Base-by-base conservation (phyloP, 192 early-diverging fungal species). In the Geosiphon pyriformis region DNA sequence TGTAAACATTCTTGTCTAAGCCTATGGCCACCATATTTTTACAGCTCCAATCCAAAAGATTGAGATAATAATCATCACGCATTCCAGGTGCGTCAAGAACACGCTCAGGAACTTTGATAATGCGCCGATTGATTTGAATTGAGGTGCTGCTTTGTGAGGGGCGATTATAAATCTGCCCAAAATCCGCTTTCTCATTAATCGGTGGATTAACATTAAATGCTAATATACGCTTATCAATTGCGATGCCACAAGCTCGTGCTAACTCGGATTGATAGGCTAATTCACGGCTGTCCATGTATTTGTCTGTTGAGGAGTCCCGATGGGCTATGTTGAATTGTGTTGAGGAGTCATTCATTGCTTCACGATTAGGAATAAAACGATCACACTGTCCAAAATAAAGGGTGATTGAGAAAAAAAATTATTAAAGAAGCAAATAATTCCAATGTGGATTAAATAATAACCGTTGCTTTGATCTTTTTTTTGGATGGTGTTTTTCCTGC, bases 21-120 rank as follows among this genome's bases (percentile, higher is more conserved):
- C 88, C 96, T 63, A 99, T 89, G 17, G 90, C 94, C 12, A 99
- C 78, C 15, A 86, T 75, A 65, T 96, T 95, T 18, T 73, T 75
- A 15, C 72, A 56, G 8, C 86, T 91, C 96, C 96, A 99, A 74
- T 96, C 95, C 11, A 99, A 77, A 27, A 98, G 62, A 60, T 96
- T 99, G 22, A 96, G 77, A 73, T 99, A 99, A 72, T 92, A 99
- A 74, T 99, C 95, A 64, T 99, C 95, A 22, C 80, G 67, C 60
- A 98, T 69, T 0, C 86, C 87, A 2, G 93, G 94, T 1, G 95
- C 94, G 78, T 98, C 96, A 30, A 98, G 78, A 2, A 96, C 78
- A 34, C 84, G 85, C 65, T 92, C 91, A 0, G 96, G 92, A 15
- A 82, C 82, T 12, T 82, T 87, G n/a, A 86, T 74, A 30, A 98